Evolutionary conservation across 139 green algal genomes (phyloP).

Genomic region (Haematococcus sp.): DNA sequence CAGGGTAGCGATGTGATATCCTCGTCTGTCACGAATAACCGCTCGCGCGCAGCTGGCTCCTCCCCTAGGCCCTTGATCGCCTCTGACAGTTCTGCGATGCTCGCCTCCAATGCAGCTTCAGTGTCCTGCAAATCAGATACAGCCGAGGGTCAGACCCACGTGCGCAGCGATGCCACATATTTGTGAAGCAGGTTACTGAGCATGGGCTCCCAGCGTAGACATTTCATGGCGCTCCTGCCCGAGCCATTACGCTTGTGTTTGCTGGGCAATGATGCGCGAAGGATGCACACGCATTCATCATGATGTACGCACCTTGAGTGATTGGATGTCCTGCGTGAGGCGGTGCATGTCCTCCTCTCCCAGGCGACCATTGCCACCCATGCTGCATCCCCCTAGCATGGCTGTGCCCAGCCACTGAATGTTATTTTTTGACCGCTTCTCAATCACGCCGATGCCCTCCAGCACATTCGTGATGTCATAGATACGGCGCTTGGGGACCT

Average conservation of each 20-base stretch:
- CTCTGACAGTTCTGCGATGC: conserved; percentile 40
- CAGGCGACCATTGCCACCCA: not conserved
- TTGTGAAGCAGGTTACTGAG: too few species aligned
- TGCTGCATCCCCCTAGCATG: not conserved
- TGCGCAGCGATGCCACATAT: too few species aligned
- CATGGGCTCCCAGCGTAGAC: too few species aligned
- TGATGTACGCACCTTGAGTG: conserved; percentile 22
- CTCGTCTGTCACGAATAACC: conserved; percentile 78
- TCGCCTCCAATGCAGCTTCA: conserved; percentile 46
- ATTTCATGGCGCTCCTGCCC: too few species aligned
- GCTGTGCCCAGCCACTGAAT: conserved; percentile 37
- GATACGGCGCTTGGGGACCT: conserved; percentile 95
- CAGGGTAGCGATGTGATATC: conserved; percentile 70
- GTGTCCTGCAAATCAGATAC: conserved; percentile 31
- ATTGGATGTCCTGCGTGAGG: conserved; percentile 13
- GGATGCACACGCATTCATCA: too few species aligned
- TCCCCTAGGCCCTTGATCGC: conserved; percentile 35
- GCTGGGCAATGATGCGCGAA: too few species aligned
- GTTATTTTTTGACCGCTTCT: conserved; percentile 89
- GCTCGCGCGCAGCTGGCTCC: conserved; percentile 34
- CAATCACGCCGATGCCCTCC: conserved; percentile 93
- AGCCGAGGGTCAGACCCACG: too few species aligned
- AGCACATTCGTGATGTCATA: conserved; percentile 99
- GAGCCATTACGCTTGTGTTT: too few species aligned
- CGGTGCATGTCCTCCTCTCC: conserved; percentile 2